phyloP scores from a whole-genome alignment of 2,329 filamentous ascomycete species.

The Cladophialophora yegresii region DNA sequence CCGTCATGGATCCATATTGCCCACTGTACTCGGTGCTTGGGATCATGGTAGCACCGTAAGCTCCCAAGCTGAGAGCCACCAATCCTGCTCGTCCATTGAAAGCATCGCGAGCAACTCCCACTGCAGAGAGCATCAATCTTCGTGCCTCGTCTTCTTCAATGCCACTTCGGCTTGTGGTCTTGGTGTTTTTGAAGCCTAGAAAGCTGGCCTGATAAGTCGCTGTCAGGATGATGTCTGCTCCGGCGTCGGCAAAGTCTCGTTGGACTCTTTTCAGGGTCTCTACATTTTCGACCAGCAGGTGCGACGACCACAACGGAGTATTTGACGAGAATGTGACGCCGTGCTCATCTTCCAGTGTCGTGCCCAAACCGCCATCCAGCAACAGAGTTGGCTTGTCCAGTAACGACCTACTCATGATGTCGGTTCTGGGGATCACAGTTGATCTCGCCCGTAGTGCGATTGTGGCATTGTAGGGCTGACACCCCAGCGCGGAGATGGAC shows the following conservation, averaged over 20 bases:
- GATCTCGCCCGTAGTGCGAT: background rate
- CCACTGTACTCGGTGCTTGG: conserved; percentile 68
- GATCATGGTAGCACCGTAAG: conserved; percentile 67
- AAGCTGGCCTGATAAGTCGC: conserved; percentile 68
- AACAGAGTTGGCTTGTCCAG: conserved; percentile 46
- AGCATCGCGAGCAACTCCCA: conserved; percentile 44
- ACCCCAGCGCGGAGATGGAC: conserved; percentile 7
- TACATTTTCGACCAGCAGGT: conserved; percentile 61
- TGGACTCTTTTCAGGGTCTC: conserved; percentile 59
- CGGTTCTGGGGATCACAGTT: background rate
- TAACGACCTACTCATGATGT: conserved; percentile 15
- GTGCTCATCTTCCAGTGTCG: conserved; percentile 62
- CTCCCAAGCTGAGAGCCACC: conserved; percentile 63
- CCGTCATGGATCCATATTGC: conserved; percentile 54
- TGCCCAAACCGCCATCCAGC: conserved; percentile 69
- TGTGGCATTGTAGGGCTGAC: background rate
- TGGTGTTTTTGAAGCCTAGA: conserved; percentile 58
- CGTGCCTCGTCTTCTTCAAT: conserved; percentile 36
- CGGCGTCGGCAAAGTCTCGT: conserved; percentile 57
- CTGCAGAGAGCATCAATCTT: conserved; percentile 41
- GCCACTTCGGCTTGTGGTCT: conserved; percentile 20
- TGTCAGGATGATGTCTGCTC: conserved; percentile 65
- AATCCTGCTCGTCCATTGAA: conserved; percentile 44
- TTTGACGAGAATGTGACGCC: conserved; percentile 54
- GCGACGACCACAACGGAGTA: conserved; percentile 68